Evolutionary conservation across 441 rosid species (phyloP).

Genomic region (Theobroma grandiflorum): DNA sequence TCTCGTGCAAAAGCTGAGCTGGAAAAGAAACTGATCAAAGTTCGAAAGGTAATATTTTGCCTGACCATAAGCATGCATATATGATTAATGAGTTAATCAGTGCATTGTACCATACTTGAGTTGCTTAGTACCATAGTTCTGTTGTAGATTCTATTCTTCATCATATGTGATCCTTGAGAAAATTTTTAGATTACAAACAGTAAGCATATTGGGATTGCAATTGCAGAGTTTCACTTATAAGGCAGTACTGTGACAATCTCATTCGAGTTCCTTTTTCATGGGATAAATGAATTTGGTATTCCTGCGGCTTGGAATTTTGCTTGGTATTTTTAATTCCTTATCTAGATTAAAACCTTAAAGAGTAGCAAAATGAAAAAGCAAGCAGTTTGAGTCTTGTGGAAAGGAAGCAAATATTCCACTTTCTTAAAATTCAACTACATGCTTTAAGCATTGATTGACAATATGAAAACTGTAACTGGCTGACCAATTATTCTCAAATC

Average conservation of each 20-base stretch:
- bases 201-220: not conserved
- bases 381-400: not conserved
- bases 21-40: conserved; percentile 42
- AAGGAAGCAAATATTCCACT: not conserved
- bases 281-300: not conserved
- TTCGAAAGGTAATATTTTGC: conserved; percentile 38
- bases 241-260: conserved; percentile 6
- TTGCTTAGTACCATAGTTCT: not conserved
- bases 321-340: not conserved
- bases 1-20: conserved; percentile 51
- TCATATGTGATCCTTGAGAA: not conserved
- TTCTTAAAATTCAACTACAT: not conserved
- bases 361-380: not conserved
- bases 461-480: not conserved
- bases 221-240: not conserved
- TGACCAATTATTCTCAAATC: not conserved
- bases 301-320: not conserved
- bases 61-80: not conserved
- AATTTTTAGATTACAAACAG: not conserved
- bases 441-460: not conserved
- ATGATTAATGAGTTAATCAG: not conserved
- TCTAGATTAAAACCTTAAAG: not conserved
- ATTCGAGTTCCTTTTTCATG: conserved; percentile 14
- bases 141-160: not conserved
- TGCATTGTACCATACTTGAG: not conserved